Evolutionary conservation across 805 yeast species (phyloP).

Genomic region (Priceomyces melissophilus): DNA sequence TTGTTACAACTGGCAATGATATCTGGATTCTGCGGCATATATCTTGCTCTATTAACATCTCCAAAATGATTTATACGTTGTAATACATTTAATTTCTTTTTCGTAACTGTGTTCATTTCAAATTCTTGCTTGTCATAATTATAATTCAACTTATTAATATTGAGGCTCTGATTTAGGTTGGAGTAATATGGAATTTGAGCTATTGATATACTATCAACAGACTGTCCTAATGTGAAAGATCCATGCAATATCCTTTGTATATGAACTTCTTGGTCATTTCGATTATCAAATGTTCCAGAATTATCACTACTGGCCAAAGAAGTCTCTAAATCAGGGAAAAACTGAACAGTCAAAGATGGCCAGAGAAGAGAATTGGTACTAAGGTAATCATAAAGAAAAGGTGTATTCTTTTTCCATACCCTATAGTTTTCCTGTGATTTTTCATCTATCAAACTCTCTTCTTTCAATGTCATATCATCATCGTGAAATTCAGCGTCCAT

Average conservation of each 20-base stretch:
- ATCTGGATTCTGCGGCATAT: slow-evolving; percentile 86
- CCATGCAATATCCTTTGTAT: slow-evolving; percentile 52
- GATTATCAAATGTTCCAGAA: slow-evolving; percentile 1
- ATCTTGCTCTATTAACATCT: slow-evolving; percentile 69
- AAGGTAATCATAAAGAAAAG: slow-evolving; percentile 40
- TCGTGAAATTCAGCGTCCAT: neutral
- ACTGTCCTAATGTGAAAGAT: slow-evolving; percentile 60
- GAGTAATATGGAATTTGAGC: slow-evolving; percentile 30
- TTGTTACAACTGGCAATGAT: slow-evolving; percentile 69
- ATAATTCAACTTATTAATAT: slow-evolving; percentile 33
- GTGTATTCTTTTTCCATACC: slow-evolving; percentile 43
- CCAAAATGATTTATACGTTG: slow-evolving; percentile 69
- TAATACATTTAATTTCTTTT: slow-evolving; percentile 26
- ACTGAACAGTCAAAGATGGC: slow-evolving; percentile 42
- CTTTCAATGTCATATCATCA: slow-evolving; percentile 1
- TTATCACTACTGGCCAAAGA: slow-evolving; percentile 1
- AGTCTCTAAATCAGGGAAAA: slow-evolving; percentile 37
- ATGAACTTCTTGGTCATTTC: slow-evolving; percentile 9
- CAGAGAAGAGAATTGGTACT: slow-evolving; percentile 39
- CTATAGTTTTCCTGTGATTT: slow-evolving; percentile 32
- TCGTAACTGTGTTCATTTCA: slow-evolving; percentile 27
- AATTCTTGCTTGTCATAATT: slow-evolving; percentile 40
- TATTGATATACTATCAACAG: slow-evolving; percentile 44
- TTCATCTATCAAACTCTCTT: slow-evolving; percentile 23
- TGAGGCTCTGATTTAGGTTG: slow-evolving; percentile 32